A percentile compares a stretch with the other conserved stretches of the same genome.
phyloP scores from a whole-genome alignment of 208 protist species.

The Lotmaria passim region DNA sequence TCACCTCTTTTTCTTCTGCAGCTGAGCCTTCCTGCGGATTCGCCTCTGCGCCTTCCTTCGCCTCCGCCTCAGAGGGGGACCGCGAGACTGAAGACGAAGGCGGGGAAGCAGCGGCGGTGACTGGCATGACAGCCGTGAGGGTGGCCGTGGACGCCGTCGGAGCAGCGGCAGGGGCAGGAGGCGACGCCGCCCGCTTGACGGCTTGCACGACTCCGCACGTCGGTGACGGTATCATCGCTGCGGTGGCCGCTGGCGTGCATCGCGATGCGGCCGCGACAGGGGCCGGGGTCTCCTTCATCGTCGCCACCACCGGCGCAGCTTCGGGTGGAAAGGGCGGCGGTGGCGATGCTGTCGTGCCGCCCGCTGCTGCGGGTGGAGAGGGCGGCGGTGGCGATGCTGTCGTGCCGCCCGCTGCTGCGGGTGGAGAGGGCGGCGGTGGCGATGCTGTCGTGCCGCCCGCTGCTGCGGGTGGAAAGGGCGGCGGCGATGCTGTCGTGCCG shows the following conservation, averaged over 20 bases:
- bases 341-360: too few relatives aligned
- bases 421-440: too few relatives aligned
- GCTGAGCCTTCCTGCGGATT: neutral
- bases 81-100: neutral
- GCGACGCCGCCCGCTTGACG: neutral
- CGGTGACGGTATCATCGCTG: neutral
- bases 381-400: too few relatives aligned
- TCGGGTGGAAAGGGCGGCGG: too few relatives aligned
- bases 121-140: neutral
- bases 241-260: neutral
- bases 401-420: too few relatives aligned
- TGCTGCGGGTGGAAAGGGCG: too few relatives aligned
- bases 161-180: neutral
- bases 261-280: neutral
- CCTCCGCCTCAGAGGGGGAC: neutral
- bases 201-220: constrained; percentile 16
- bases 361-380: too few relatives aligned
- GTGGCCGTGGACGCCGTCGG: constrained; percentile 2
- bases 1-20: too few relatives aligned
- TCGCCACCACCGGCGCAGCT: neutral
- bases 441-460: too few relatives aligned
- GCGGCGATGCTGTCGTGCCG: too few relatives aligned
- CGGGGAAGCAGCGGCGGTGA: neutral
- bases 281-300: neutral
- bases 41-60: neutral